phyloP scores from a whole-genome alignment of 176 grass and related monocot species.

The Bothriochloa decipiens region DNA sequence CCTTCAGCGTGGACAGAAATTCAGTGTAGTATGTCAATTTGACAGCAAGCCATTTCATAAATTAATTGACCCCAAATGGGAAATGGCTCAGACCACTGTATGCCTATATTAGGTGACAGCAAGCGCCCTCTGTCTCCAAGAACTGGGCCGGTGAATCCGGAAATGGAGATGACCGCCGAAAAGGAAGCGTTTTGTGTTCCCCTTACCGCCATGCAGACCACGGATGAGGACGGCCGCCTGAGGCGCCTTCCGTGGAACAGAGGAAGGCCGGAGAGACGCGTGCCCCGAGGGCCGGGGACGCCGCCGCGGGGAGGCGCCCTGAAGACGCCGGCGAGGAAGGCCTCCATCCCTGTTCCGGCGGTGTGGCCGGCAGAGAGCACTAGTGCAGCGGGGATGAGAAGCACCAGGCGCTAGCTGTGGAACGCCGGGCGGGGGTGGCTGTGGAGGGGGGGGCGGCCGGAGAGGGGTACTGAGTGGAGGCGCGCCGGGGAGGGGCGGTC shows the following conservation, averaged over 20 bases:
- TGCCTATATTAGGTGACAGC: too few species aligned
- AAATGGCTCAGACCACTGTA: too few species aligned
- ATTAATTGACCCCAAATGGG: too few species aligned
- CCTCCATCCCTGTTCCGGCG: slow-evolving; percentile 53
- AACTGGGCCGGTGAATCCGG: neutral
- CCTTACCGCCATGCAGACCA: slow-evolving; percentile 87
- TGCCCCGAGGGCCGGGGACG: neutral
- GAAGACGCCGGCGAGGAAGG: slow-evolving; percentile 67
- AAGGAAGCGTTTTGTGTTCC: neutral
- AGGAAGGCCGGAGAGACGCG: neutral
- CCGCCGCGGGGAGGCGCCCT: slow-evolving; percentile 43
- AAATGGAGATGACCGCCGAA: neutral
- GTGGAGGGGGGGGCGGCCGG: too few species aligned
- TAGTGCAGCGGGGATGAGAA: neutral
- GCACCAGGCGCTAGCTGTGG: neutral
- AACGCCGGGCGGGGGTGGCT: neutral
- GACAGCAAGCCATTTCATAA: too few species aligned
- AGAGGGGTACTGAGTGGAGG: too few species aligned
- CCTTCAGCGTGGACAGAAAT: neutral
- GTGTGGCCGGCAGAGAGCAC: neutral
- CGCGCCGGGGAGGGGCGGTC: too few species aligned
- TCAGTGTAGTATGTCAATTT: neutral
- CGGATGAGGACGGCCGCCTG: slow-evolving; percentile 43
- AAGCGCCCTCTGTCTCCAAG: neutral
- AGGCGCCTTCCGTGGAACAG: slow-evolving; percentile 31